phyloP scores from a whole-genome alignment of 164 flowering plant genomes.

The Vitis cinerea region DNA sequence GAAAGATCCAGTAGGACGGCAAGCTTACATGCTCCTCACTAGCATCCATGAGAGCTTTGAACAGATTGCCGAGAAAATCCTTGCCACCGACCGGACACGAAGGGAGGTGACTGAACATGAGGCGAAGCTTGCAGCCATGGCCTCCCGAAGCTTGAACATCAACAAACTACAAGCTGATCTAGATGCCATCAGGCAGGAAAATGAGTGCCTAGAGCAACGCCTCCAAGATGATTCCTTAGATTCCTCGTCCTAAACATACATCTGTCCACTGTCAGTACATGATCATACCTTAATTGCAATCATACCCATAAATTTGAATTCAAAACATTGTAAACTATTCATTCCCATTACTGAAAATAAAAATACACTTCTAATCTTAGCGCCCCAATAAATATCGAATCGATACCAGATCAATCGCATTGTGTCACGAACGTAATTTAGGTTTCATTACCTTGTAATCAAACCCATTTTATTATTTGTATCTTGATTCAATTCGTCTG shows the following conservation, averaged over 20 bases:
- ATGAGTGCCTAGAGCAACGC: slow-evolving; percentile 46
- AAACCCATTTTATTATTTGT: no score
- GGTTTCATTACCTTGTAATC: no score
- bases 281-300: not conserved
- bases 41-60: slow-evolving; percentile 75
- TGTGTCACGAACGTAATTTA: no score
- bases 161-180: slow-evolving; percentile 69
- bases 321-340: not conserved
- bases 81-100: slow-evolving; percentile 56
- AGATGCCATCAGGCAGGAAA: slow-evolving; percentile 62
- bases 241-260: not conserved
- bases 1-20: slow-evolving; percentile 62
- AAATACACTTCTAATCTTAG: not conserved
- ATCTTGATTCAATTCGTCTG: no score
- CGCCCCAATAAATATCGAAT: no score
- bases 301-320: not conserved
- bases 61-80: slow-evolving; percentile 62
- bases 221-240: slow-evolving; percentile 7
- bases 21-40: slow-evolving; percentile 66
- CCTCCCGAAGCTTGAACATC: slow-evolving; percentile 40
- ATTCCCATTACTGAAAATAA: not conserved
- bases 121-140: slow-evolving; percentile 56
- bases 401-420: no score
- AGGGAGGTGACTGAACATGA: slow-evolving; percentile 70
- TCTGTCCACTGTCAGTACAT: not conserved